Evolutionary conservation across 1,139 yeast genomes (phyloP).

Genomic region (Pichia sp.): DNA sequence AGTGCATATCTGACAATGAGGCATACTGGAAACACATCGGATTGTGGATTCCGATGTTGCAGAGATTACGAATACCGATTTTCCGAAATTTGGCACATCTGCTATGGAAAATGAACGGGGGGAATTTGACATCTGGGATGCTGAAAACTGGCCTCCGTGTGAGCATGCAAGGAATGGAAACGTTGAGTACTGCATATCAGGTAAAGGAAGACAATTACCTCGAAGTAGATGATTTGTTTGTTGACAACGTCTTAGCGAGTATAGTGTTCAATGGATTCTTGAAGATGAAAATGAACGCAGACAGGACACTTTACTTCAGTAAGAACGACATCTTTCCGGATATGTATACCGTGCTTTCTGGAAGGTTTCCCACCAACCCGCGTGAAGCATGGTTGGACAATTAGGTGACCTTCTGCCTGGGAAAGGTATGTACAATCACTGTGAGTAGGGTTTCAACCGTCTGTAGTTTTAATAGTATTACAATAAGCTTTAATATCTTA

Average conservation of each 20-base stretch:
- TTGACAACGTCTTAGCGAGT: constrained; percentile 46
- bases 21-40: constrained; percentile 37
- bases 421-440: no score
- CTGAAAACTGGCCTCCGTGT: constrained; percentile 20
- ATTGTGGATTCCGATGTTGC: constrained; percentile 38
- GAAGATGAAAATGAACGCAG: constrained; percentile 49
- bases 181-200: constrained; percentile 5
- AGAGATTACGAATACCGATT: constrained; percentile 41
- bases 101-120: constrained; percentile 21
- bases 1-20: constrained; percentile 33
- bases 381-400: constrained; percentile 30
- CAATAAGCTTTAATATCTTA: no score
- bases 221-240: constrained; percentile 16
- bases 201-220: neutral
- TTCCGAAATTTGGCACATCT: constrained; percentile 43
- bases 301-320: constrained; percentile 44
- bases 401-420: neutral
- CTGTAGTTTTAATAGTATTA: no score
- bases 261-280: constrained; percentile 50
- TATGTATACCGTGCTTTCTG: constrained; percentile 36
- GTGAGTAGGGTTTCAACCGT: no score
- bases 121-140: constrained; percentile 14
- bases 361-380: constrained; percentile 25
- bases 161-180: constrained; percentile 16
- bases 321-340: constrained; percentile 46